Evolutionary conservation across 148 eudicot species (phyloP), one percentile per base, ranked within the genome.

Genomic region (Rhododendron ovatum): DNA sequence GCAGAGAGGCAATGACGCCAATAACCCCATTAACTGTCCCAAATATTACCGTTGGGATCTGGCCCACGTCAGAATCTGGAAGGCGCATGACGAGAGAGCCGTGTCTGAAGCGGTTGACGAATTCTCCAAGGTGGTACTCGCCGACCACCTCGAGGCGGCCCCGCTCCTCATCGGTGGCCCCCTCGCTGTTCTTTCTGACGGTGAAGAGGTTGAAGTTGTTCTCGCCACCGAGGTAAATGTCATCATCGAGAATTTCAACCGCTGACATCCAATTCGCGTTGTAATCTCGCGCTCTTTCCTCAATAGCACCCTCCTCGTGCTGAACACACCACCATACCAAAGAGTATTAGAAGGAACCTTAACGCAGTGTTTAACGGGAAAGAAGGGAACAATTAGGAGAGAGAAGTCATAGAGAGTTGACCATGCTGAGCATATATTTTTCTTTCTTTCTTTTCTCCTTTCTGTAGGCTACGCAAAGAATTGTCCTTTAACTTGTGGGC

Each of bases 261-360:
- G 98, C 99, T 50, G 99, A 92, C 99, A 97, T 97, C 99, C 99
- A 97, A 63, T 95, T 95, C 35, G 98, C 98, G 79, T 95, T 97
- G 90, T 97, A 97, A 88, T 97, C 99, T 71, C 99, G 94, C 1
- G 99, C 99, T 76, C 99, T 94, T 89, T 97, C 99, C 92, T 97
- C 99, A 48, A 97, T 95, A 47, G 99, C 98, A 88, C 99, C 98
- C 86, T 97, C 99, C 89, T 97, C 99, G 2, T 97, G 99, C 98
- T 97, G 94, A 61, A 82, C 48, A 82, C 39, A 45, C 30, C 82
- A 85, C 47, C 82, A 50, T 33, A 4, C 75, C 65, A 35, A 83
- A 48, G 71, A 50, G 76, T 3, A 50, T 83, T 45, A 83, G 35
- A 30, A 12, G 83, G 30, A 74, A 69, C 18, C 75, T 69, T 69